Base-by-base conservation (phyloP, 139 green algal species). In the Haematococcus sp. region DNA sequence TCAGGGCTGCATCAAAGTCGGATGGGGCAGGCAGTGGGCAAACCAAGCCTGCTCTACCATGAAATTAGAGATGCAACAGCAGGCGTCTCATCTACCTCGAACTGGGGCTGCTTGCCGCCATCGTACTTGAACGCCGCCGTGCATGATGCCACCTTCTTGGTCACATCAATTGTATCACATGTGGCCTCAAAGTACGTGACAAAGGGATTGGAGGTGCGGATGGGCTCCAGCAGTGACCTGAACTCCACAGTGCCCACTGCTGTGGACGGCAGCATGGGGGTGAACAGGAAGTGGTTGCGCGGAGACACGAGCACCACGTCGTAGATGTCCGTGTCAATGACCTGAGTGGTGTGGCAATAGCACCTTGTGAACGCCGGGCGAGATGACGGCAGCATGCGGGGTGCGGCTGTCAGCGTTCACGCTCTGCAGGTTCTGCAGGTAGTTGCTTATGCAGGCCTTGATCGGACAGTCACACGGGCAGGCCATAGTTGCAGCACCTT, bases 221-320 rank as follows among this genome's bases (percentile, higher is more conserved):
- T 85, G 17, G 89, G 84, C 84, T 93, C 89, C 68, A 90, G 69
- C 64, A 93, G 79, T 22, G 72, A 85, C 16, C 87, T 52, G 66
- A 75, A 73, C 77, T 77, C 86, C 9, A 89, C 76, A 4, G 81
- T 91, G 52, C 89, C 89, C 13, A 92, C 86, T 0, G 88, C 88
- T 9, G 88, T 89, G 59, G 73, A 84, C 3, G 88, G 88, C 46
- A 94, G 85, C 86, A 94, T 90, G 67, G 88, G 89, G 11, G 89
- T 93, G 79, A 93, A 93, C 25, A 93, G 20, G 51, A 93, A 93
- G 78, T 88, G 75, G 78, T 92, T 93, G 71, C 81, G 74, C 0
- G 89, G 89, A 2, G 70, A 83, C 16, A 93, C 74, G 17, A 83
- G 61, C 1, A 93, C 74, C 60, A 92, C 87, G 30, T 93, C 88